Conservation (phyloP, 176 grass and related monocot species). For the Avena eriantha region DNA sequence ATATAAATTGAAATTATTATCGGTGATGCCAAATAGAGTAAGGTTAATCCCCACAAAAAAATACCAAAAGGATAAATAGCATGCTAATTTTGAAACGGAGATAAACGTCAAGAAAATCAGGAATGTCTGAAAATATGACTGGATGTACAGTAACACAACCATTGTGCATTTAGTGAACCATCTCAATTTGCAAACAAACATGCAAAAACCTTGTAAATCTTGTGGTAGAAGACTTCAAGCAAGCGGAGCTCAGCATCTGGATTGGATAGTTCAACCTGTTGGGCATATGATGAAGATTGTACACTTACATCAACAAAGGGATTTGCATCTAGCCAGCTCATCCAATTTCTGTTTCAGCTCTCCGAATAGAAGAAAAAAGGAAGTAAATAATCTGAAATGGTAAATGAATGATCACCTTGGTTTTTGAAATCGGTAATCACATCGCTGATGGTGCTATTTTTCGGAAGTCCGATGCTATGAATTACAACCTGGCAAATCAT, state of each 20-base stretch:
- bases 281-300: conserved; percentile 41
- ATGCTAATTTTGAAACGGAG: not conserved
- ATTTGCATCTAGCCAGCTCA: conserved; percentile 10
- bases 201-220: conserved; percentile 87
- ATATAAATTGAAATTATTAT: not conserved
- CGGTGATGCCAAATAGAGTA: conserved; percentile 11
- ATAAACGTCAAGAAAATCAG: not conserved
- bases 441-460: conserved; percentile 89
- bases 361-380: conserved; percentile 16
- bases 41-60: too few relatives aligned
- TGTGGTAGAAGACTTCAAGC: conserved; percentile 98
- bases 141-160: not conserved
- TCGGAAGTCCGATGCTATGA: conserved; percentile 88
- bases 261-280: conserved; percentile 93
- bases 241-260: conserved; percentile 87
- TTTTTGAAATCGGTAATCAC: conserved; percentile 78
- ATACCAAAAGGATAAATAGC: conserved; percentile 15
- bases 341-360: conserved; percentile 10
- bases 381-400: conserved; percentile 30
- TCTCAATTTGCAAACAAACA: conserved; percentile 18
- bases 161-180: conserved; percentile 18
- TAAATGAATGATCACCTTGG: conserved; percentile 58
- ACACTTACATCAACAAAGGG: conserved; percentile 2
- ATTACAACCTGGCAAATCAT: conserved; percentile 65
- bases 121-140: not conserved